Percentiles rank a stretch among this genome's conserved stretches.
Conservation (phyloP, 306 rosid genomes). For the Rosa persica region DNA sequence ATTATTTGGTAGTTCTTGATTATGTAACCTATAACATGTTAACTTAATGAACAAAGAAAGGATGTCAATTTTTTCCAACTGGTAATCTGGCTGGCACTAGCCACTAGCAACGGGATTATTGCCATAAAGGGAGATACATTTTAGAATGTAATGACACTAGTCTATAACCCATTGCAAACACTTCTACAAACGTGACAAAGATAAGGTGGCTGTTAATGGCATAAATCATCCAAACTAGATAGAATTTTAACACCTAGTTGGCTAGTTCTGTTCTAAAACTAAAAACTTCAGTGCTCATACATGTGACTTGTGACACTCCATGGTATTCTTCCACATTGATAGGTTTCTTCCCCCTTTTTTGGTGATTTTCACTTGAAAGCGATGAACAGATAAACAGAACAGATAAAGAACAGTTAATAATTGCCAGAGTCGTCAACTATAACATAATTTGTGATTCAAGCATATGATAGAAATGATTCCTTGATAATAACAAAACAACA, state of each 20-base stretch:
- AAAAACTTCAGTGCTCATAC: not conserved
- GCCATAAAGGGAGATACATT: not conserved
- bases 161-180: not conserved
- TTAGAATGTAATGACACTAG: not conserved
- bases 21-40: no score
- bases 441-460: not conserved
- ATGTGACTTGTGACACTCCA: not conserved
- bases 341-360: not conserved
- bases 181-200: not conserved
- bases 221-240: not conserved
- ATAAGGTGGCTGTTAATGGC: not conserved
- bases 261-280: not conserved
- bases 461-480: not conserved
- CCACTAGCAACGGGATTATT: not conserved
- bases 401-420: not conserved
- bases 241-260: not conserved
- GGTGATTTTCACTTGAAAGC: not conserved
- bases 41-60: not conserved
- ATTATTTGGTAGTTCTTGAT: not conserved
- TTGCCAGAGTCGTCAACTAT: not conserved
- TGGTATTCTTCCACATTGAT: not conserved
- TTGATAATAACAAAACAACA: not conserved
- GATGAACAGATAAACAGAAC: not conserved
- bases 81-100: not conserved
- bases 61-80: no score